Conservation (phyloP, 1,284 basidiomycete genomes). For the Malassezia nana region DNA sequence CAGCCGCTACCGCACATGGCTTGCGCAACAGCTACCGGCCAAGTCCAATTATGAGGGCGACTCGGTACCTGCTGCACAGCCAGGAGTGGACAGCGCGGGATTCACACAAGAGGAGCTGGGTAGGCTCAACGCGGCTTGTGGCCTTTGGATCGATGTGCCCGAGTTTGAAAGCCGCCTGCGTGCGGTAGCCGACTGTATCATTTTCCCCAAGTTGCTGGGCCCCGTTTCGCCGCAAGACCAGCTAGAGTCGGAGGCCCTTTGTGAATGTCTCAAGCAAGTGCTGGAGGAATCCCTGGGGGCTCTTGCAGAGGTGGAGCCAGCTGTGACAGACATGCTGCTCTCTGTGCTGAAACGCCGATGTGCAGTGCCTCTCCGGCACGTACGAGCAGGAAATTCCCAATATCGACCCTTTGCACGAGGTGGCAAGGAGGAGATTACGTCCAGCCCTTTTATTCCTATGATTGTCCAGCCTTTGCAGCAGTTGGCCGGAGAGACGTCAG, state of each 20-base stretch:
- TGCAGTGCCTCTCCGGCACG: conserved; percentile 71
- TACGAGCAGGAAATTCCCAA: conserved; percentile 76
- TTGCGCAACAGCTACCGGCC: conserved; percentile 9
- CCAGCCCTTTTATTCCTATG: conserved; percentile 71
- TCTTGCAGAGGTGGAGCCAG: not conserved
- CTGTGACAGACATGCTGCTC: conserved; percentile 10
- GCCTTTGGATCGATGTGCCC: conserved; percentile 2
- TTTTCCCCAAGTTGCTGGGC: conserved; percentile 7
- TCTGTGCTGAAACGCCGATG: conserved; percentile 65
- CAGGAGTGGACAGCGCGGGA: not conserved
- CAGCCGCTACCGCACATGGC: conserved; percentile 38
- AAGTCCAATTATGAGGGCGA: not conserved
- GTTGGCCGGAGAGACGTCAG: not conserved
- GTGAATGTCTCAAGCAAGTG: not conserved
- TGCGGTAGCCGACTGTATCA: not conserved
- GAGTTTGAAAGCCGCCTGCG: conserved; percentile 13
- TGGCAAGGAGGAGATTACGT: conserved; percentile 27
- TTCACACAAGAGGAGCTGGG: not conserved
- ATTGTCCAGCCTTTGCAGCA: conserved; percentile 63
- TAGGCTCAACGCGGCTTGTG: not conserved
- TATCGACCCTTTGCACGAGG: conserved; percentile 53
- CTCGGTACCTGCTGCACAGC: not conserved
- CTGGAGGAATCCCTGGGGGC: conserved; percentile 16
- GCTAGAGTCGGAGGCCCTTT: not conserved
- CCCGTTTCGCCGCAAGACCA: not conserved